phyloP scores from a whole-genome alignment of 768 basidiomycete genomes.

The Leccinum subtestaceum region DNA sequence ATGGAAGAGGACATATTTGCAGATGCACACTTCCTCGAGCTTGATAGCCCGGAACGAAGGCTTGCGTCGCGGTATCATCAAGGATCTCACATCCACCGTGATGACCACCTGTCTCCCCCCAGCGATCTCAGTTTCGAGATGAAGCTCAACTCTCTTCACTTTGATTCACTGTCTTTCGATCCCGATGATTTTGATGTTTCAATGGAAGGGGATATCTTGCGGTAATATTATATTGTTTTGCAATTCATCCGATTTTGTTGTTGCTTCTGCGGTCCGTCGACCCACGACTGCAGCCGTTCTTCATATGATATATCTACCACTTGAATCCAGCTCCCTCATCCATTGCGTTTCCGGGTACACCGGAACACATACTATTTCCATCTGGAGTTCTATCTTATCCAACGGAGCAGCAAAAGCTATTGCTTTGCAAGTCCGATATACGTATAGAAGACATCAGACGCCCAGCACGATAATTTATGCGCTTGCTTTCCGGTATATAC shows the following conservation, averaged over 20 bases:
- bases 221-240: constrained; percentile 13
- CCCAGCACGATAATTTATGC: constrained; percentile 13
- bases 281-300: background rate
- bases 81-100: background rate
- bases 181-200: constrained; percentile 47
- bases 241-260: background rate
- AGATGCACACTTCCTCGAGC: constrained; percentile 17
- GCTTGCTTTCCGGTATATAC: constrained; percentile 13
- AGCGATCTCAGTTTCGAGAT: constrained; percentile 56
- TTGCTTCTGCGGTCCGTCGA: constrained; percentile 1
- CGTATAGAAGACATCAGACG: constrained; percentile 10
- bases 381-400: background rate
- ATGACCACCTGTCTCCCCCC: constrained; percentile 5
- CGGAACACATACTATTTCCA: background rate
- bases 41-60: constrained; percentile 21
- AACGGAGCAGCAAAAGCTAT: constrained; percentile 6
- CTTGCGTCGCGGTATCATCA: constrained; percentile 5
- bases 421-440: background rate
- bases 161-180: constrained; percentile 69
- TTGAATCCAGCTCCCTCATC: constrained; percentile 4
- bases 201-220: constrained; percentile 16
- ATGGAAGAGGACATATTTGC: constrained; percentile 17
- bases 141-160: constrained; percentile 70
- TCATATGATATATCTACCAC: constrained; percentile 8
- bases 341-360: background rate